phyloP scores from a whole-genome alignment of 2,329 filamentous ascomycete genomes.

The Fusarium goolgardi region DNA sequence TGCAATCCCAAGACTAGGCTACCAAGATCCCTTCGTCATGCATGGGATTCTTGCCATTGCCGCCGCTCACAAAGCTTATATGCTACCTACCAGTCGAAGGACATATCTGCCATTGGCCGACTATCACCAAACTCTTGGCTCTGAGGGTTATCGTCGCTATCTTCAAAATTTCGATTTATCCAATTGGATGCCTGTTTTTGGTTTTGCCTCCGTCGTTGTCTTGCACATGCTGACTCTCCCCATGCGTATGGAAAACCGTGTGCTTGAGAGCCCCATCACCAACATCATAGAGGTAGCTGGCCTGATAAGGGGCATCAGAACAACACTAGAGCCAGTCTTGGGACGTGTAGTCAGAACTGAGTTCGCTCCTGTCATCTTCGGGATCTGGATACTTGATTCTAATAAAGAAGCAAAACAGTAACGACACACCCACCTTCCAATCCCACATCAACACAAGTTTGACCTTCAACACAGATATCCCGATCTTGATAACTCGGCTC shows the following conservation, averaged over 20 bases:
- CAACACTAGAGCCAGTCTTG: slow-evolving; percentile 36
- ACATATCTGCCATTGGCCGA: slow-evolving; percentile 45
- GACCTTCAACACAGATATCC: slow-evolving; percentile 20
- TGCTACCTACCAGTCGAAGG: slow-evolving; percentile 42
- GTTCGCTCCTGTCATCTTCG: slow-evolving; percentile 42
- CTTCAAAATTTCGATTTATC: slow-evolving; percentile 34
- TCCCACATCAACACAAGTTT: not conserved
- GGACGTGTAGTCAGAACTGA: slow-evolving; percentile 38
- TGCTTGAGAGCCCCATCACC: slow-evolving; percentile 37
- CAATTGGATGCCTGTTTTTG: slow-evolving; percentile 52
- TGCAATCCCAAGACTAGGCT: slow-evolving; percentile 45
- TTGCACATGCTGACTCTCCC: slow-evolving; percentile 46
- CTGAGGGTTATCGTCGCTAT: slow-evolving; percentile 46
- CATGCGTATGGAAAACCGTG: slow-evolving; percentile 25
- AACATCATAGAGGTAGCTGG: slow-evolving; percentile 40
- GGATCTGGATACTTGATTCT: slow-evolving; percentile 31
- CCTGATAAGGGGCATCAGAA: slow-evolving; percentile 40
- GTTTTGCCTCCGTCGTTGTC: slow-evolving; percentile 56
- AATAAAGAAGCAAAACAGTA: slow-evolving; percentile 25
- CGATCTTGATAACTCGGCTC: slow-evolving; percentile 32
- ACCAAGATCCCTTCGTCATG: slow-evolving; percentile 46
- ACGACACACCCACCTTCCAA: not conserved
- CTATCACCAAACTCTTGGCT: slow-evolving; percentile 49
- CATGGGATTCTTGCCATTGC: slow-evolving; percentile 49
- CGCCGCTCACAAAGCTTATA: slow-evolving; percentile 49